These are phyloP conservation scores for Persicaria tinctoria DNA, from an alignment of 148 eudicot genomes.

Conservation along the genomic window DNA sequence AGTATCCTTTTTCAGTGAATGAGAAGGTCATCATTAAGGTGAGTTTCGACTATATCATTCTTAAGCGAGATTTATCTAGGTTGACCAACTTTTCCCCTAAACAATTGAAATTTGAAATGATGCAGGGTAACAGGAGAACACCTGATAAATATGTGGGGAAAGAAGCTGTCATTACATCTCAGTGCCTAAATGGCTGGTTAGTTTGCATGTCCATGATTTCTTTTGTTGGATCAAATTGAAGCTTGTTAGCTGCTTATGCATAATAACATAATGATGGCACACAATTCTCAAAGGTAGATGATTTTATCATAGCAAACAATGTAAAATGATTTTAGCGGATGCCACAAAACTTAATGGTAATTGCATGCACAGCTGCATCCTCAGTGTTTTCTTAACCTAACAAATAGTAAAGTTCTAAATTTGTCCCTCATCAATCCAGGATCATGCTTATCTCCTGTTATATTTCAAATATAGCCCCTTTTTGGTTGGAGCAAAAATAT, in stretches of 20 bases:
- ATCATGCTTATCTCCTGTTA: background rate
- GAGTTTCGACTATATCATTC: constrained; percentile 13
- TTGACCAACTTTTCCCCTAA: background rate
- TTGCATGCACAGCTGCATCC: background rate
- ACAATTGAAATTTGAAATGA: constrained; percentile 5
- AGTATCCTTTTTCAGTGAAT: constrained; percentile 75
- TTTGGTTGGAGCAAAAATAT: background rate
- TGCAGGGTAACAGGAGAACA: constrained; percentile 89
- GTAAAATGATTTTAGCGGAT: background rate
- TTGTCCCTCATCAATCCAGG: background rate
- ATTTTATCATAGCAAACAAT: too few relatives aligned
- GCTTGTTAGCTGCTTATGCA: background rate
- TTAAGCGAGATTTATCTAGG: background rate
- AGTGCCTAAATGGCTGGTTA: constrained; percentile 94
- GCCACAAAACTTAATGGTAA: background rate
- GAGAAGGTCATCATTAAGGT: constrained; percentile 84
- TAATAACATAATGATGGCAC: background rate
- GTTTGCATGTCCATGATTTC: constrained; percentile 19
- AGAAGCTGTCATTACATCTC: constrained; percentile 87
- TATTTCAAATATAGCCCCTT: background rate
- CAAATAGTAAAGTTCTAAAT: background rate
- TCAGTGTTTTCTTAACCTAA: background rate
- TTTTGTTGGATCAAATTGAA: background rate
- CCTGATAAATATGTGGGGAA: constrained; percentile 89
- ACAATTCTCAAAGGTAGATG: background rate